Base-by-base conservation (phyloP, 106 monocot species). In the Agapanthus africanus region DNA sequence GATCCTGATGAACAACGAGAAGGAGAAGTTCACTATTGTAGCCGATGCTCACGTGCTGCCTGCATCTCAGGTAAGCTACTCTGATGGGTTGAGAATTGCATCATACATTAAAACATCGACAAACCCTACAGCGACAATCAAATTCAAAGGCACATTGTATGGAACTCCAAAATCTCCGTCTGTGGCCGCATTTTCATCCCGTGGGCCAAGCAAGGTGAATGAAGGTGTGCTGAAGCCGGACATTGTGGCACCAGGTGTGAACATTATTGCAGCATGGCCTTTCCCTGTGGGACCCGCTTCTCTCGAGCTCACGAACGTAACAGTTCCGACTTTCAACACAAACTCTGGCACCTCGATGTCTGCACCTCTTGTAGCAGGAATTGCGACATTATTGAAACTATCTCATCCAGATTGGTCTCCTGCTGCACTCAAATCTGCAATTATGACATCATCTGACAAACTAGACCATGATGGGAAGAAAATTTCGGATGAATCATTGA, bases 221-320 rank as follows among this genome's bases (percentile, higher is more conserved):
- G 46, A 50, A 0, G 33, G 52, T 8, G 70, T 80, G 34, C 50
- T 77, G 26, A 77, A 80, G 70, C 80, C 84, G 13, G 84, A 84
- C 59, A 37, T 80, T 21, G 35, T 38, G 9, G 80, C 73, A 4
- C 84, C 80, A 0, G 80, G 77, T 4, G 54, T 80, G n/a, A 80
- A 84, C 66, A 60, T 80, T 23, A 57, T 84, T 13, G 80, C 80
- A 1, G 84, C 76, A 1, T 80, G 84, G 79, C 16, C 22, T 7
- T 13, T 2, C 23, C 39, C 41, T 18, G 34, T 34, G 19, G 79
- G 79, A 6, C 81, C 73, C 4, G 42, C 38, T n/a, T 26, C 73
- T 7, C 59, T 47, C 0, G 71, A 60, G n/a, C 47, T 50, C 35
- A 36, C 21, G 1, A 35, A 67, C 18, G 18, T 23, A 22, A 71